Conservation (phyloP, 2,329 filamentous ascomycete genomes). For the Colletotrichum gloeosporioides region DNA sequence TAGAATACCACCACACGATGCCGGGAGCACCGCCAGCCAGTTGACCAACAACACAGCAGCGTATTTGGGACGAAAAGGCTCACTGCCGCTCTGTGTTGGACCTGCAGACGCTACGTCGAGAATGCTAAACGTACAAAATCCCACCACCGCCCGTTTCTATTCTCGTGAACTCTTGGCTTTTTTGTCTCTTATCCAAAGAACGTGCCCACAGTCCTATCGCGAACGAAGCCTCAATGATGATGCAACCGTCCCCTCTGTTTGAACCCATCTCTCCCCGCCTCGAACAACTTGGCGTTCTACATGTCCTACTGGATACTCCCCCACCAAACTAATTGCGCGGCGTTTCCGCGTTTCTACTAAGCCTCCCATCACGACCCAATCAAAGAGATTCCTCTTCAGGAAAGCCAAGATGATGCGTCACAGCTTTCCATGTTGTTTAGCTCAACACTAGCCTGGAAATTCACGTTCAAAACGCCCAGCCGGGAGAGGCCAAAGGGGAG, state of each 20-base stretch:
- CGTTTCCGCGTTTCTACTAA: not conserved
- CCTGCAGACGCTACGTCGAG: not conserved
- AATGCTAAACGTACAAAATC: constrained; percentile 3
- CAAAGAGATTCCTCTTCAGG: not conserved
- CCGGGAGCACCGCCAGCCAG: not conserved
- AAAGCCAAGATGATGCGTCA: constrained; percentile 1
- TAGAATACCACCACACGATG: constrained; percentile 1
- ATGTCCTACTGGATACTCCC: not conserved
- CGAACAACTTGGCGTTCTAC: not conserved
- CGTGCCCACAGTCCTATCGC: not conserved
- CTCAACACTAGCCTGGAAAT: not conserved
- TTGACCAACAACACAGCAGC: not conserved
- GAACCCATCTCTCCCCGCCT: not conserved
- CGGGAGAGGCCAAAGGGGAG: not conserved
- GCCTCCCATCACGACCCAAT: not conserved
- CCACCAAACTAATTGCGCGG: not conserved
- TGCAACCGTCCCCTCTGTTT: not conserved
- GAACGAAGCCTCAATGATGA: not conserved
- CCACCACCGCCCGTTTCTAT: constrained; percentile 1
- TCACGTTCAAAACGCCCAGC: not conserved
- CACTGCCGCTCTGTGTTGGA: not conserved
- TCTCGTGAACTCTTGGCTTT: constrained; percentile 4
- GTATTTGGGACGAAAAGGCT: not conserved
- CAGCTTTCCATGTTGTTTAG: not conserved
- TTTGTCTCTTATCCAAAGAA: not conserved